Conservation (phyloP, 2,329 filamentous ascomycete genomes). For the Spiromastix sp. region DNA sequence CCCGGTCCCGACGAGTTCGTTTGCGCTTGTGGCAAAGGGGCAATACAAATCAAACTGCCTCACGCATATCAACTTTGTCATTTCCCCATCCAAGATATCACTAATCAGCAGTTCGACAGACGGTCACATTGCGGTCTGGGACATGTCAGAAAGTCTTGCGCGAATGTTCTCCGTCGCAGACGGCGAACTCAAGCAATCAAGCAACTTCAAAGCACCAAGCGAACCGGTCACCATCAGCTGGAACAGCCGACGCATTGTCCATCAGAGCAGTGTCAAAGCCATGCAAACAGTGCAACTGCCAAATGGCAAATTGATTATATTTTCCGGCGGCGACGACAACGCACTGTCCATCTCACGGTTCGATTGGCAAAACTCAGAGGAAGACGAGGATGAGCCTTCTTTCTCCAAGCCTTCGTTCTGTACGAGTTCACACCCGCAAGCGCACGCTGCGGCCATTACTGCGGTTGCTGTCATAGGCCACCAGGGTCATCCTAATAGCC, state of each 20-base stretch:
- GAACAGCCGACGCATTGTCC: slow-evolving; percentile 41
- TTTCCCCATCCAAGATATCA: slow-evolving; percentile 32
- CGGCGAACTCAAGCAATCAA: slow-evolving; percentile 4
- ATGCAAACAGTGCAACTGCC: slow-evolving; percentile 26
- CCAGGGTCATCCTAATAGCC: slow-evolving; percentile 2
- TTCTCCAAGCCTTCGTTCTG: slow-evolving; percentile 14
- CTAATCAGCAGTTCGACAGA: slow-evolving; percentile 67
- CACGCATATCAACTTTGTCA: slow-evolving; percentile 47
- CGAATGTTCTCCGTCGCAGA: slow-evolving; percentile 18
- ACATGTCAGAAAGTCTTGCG: slow-evolving; percentile 23
- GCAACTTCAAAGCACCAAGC: not conserved
- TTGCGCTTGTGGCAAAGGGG: slow-evolving; percentile 41
- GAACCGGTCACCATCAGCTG: slow-evolving; percentile 19
- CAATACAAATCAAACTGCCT: slow-evolving; percentile 65
- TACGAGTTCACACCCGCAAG: slow-evolving; percentile 29
- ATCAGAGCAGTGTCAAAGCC: slow-evolving; percentile 71
- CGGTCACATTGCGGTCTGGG: slow-evolving; percentile 60
- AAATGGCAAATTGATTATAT: slow-evolving; percentile 39
- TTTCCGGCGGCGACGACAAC: slow-evolving; percentile 85
- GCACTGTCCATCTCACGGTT: slow-evolving; percentile 53
- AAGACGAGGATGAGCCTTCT: not conserved
- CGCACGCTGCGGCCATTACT: slow-evolving; percentile 36
- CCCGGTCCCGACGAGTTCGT: too few species aligned
- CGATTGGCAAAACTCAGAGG: slow-evolving; percentile 8
- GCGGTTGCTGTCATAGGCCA: slow-evolving; percentile 24